These are phyloP conservation scores for Lasiodiplodia sp. DNA, from an alignment of 2,329 filamentous ascomycete genomes.

Conservation along the genomic window DNA sequence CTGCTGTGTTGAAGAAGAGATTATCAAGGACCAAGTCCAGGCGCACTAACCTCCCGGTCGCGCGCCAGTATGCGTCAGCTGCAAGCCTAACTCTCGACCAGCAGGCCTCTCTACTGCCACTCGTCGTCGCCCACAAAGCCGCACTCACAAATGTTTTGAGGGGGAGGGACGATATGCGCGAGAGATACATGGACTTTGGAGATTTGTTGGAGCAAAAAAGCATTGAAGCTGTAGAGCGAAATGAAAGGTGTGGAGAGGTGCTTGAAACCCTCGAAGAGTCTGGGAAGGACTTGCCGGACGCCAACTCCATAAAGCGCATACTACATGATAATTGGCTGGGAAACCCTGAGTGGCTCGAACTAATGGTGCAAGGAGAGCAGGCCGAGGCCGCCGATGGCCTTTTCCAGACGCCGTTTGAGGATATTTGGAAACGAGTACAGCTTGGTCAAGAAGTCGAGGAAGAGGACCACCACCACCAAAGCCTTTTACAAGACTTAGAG, in stretches of 20 bases:
- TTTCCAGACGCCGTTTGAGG: slow-evolving; percentile 71
- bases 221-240: slow-evolving; percentile 61
- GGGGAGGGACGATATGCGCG: slow-evolving; percentile 66
- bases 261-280: slow-evolving; percentile 34
- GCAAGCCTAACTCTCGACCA: slow-evolving; percentile 40
- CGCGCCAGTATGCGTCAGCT: slow-evolving; percentile 59
- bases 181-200: slow-evolving; percentile 69
- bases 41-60: slow-evolving; percentile 47
- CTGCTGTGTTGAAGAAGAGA: slow-evolving; percentile 77
- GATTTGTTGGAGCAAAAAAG: slow-evolving; percentile 70
- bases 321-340: slow-evolving; percentile 81
- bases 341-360: slow-evolving; percentile 74
- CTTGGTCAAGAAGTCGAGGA: slow-evolving; percentile 60
- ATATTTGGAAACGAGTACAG: slow-evolving; percentile 74
- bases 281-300: slow-evolving; percentile 35
- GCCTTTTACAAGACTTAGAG: slow-evolving; percentile 74
- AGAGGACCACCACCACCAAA: slow-evolving; percentile 48
- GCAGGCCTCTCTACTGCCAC: slow-evolving; percentile 60
- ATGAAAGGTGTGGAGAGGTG: slow-evolving; percentile 51
- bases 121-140: slow-evolving; percentile 76
- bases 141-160: slow-evolving; percentile 68
- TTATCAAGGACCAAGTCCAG: slow-evolving; percentile 62
- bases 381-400: slow-evolving; percentile 65
- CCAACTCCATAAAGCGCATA: slow-evolving; percentile 60
- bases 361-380: slow-evolving; percentile 72